phyloP scores from a whole-genome alignment of 2,329 filamentous ascomycete species.

The Corinectria fuckeliana region DNA sequence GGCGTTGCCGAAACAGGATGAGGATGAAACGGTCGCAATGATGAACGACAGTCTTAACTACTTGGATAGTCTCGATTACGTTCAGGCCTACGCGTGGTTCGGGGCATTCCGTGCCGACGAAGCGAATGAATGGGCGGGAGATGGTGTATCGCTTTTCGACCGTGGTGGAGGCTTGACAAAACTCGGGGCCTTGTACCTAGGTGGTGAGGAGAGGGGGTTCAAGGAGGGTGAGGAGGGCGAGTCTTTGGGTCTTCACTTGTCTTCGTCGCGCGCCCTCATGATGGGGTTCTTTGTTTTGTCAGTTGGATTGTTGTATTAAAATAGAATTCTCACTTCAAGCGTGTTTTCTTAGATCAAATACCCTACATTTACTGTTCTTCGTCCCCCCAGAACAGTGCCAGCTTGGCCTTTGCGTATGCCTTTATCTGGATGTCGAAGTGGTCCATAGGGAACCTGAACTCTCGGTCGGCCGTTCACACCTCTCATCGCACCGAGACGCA shows the following conservation, averaged over 20 bases:
- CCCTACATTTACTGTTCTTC: neutral
- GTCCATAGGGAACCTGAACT: slow-evolving; percentile 18
- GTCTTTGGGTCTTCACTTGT: slow-evolving; percentile 12
- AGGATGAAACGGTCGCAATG: slow-evolving; percentile 46
- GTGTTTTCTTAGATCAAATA: neutral
- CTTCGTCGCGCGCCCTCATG: neutral
- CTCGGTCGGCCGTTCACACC: slow-evolving; percentile 20
- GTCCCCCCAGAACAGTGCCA: neutral
- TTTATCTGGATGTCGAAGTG: slow-evolving; percentile 28
- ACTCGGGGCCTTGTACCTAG: slow-evolving; percentile 47
- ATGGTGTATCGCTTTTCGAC: slow-evolving; percentile 46
- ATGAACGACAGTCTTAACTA: slow-evolving; percentile 48
- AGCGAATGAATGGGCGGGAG: slow-evolving; percentile 49
- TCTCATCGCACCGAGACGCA: neutral
- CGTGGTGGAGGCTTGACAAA: slow-evolving; percentile 47
- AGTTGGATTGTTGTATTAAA: neutral
- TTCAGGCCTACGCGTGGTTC: slow-evolving; percentile 51
- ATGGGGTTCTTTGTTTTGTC: neutral
- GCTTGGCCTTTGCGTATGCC: slow-evolving; percentile 20
- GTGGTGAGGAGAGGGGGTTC: slow-evolving; percentile 48
- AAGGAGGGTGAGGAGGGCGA: slow-evolving; percentile 44
- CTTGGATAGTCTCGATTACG: slow-evolving; percentile 43
- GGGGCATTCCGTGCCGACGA: slow-evolving; percentile 47
- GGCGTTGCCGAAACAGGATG: slow-evolving; percentile 45
- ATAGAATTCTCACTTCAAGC: neutral